phyloP scores from a whole-genome alignment of 179 eudicot species.

The Amaranthus tricolor region DNA sequence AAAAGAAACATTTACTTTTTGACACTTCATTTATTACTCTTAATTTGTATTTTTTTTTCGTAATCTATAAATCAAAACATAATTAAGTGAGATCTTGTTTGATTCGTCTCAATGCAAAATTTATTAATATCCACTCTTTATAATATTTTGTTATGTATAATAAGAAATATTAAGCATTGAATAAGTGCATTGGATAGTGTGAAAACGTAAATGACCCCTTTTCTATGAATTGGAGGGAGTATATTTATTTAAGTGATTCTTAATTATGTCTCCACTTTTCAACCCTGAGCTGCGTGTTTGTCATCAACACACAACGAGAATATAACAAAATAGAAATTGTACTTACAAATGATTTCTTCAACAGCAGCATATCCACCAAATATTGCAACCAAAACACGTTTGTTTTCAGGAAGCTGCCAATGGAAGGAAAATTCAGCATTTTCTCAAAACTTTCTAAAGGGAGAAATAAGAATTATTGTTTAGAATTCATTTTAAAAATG shows the following conservation, averaged over 20 bases:
- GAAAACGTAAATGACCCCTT: too few relatives aligned
- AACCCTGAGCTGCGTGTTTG: not conserved
- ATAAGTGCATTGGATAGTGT: too few relatives aligned
- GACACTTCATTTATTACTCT: too few relatives aligned
- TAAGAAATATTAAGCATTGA: too few relatives aligned
- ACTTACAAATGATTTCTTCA: constrained; percentile 87
- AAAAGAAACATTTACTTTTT: too few relatives aligned
- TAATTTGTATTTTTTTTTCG: too few relatives aligned
- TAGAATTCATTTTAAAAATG: not conserved
- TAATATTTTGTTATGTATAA: too few relatives aligned
- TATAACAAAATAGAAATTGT: not conserved
- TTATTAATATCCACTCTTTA: too few relatives aligned
- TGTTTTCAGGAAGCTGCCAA: constrained; percentile 87
- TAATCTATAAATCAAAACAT: too few relatives aligned
- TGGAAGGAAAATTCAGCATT: constrained; percentile 2
- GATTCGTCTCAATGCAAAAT: too few relatives aligned
- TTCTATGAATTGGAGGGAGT: too few relatives aligned
- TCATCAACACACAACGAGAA: not conserved
- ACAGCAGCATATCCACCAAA: constrained; percentile 69
- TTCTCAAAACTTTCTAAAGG: not conserved
- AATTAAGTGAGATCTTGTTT: too few relatives aligned
- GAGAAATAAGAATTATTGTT: not conserved
- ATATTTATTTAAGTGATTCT: not conserved
- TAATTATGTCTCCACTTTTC: not conserved
- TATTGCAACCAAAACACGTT: constrained; percentile 95